Percentiles rank a stretch among this genome's conserved stretches.
Conservation (phyloP, 306 rosid genomes). For the Rosa lucieae region DNA sequence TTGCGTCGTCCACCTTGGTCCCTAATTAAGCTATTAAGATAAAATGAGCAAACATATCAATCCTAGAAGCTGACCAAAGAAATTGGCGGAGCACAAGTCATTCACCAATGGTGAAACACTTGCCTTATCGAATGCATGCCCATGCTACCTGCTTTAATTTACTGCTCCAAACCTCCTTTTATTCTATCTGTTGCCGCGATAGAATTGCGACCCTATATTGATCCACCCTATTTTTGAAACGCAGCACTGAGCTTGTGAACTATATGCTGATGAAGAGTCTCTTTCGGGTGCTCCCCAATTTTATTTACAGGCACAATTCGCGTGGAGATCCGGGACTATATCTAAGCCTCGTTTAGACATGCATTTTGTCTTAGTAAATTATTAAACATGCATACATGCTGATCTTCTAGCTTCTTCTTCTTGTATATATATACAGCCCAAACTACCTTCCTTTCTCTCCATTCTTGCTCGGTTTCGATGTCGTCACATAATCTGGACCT, state of each 20-base stretch:
- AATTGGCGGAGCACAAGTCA: constrained; percentile 45
- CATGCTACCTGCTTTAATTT: constrained; percentile 55
- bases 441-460: constrained; percentile 6
- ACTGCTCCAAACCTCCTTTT: constrained; percentile 37
- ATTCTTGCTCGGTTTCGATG: constrained; percentile 30
- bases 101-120: constrained; percentile 21
- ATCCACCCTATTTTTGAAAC: constrained; percentile 49
- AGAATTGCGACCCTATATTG: constrained; percentile 34
- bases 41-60: constrained; percentile 21
- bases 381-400: not conserved
- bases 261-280: constrained; percentile 27
- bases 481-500: constrained; percentile 53
- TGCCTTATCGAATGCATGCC: constrained; percentile 49
- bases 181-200: constrained; percentile 26
- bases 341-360: constrained; percentile 13
- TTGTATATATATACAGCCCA: not conserved
- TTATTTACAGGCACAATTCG: constrained; percentile 60
- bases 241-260: constrained; percentile 29
- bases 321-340: constrained; percentile 29
- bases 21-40: constrained; percentile 13
- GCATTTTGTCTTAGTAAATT: not conserved
- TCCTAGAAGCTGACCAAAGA: constrained; percentile 43
- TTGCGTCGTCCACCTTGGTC: not conserved
- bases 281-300: constrained; percentile 43
- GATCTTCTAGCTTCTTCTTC: constrained; percentile 6